Evolutionary conservation across 495 filamentous ascomycete species (phyloP), one percentile per base, ranked within the genome.

Genomic region (Aspergillus conjunctus): DNA sequence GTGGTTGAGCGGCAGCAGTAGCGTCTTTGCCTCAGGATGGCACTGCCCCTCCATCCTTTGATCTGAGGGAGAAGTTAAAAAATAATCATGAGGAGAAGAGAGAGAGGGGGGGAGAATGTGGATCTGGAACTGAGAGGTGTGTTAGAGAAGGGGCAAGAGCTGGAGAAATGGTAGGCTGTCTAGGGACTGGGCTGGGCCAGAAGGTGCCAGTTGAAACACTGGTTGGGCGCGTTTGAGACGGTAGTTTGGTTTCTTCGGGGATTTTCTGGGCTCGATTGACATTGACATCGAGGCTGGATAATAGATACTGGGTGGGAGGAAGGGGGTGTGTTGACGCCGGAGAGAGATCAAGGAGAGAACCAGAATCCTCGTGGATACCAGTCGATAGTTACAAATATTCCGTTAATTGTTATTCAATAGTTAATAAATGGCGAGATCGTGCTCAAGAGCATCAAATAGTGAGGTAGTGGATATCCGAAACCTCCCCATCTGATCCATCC

Each of bases 181-280:
- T 20, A 21, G 44, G 17, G 20, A 46, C 15, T 17, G 14, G 43
- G 46, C 49, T 33, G 56, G 33, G 21, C 22, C 37, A 49, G 18
- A 51, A 39, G 15, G 33, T 31, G 12, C 4, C 17, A 39, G 51
- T 61, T 67, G 64, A 69, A 66, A 69, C 67, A 62, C 67, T 69
- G 64, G 67, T 58, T 52, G 54, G 46, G 65, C 59, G 48, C 43
- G 26, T 26, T 26, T 51, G 51, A 54, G 63, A 61, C 54, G 37
- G 55, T 56, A 61, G 61, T 41, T 33, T 18, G 20, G 44, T 51
- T 50, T 37, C 46, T 39, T 41, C 37, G 37, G 37, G 37, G 37
- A 41, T 41, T 41, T 41, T n/a, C 37, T 41, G 37, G 15, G 37
- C 12, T 41, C 15, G 9, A 3, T 11, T 41, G 37, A 9, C 12